phyloP scores from a whole-genome alignment of 129 eudicot genomes.

The Apium graveolens region DNA sequence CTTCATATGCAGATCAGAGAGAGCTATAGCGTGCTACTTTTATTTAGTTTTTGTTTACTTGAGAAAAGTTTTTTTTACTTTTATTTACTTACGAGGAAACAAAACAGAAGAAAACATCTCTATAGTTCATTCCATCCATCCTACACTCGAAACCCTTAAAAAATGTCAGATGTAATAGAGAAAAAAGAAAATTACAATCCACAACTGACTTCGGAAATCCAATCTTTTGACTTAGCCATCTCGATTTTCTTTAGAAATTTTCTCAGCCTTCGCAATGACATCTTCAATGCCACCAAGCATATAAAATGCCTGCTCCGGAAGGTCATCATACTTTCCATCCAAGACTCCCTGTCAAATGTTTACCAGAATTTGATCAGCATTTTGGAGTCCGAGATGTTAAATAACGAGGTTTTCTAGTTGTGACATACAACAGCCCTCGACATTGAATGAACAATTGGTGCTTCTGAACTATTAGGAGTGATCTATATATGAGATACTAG shows the following conservation, averaged over 20 bases:
- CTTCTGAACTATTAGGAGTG: too few species aligned
- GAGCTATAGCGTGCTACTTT: not conserved
- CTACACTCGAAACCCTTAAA: not conserved
- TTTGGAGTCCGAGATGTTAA: not conserved
- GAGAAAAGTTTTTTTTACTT: not conserved
- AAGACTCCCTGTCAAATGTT: conserved; percentile 54
- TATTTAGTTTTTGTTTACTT: not conserved
- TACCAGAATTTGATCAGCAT: not conserved
- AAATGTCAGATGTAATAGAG: not conserved
- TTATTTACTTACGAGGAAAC: not conserved
- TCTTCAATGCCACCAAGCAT: conserved; percentile 98
- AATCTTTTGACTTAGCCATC: conserved; percentile 11
- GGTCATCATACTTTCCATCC: conserved; percentile 91
- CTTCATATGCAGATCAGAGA: not conserved
- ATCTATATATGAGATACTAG: too few species aligned
- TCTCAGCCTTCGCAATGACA: conserved; percentile 88
- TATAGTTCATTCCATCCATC: conserved; percentile 13
- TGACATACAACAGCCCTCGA: too few species aligned
- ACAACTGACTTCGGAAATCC: not conserved
- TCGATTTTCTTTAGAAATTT: conserved; percentile 62
- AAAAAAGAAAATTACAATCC: not conserved
- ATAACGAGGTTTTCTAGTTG: not conserved
- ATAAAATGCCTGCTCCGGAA: conserved; percentile 79
- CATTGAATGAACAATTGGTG: too few species aligned
- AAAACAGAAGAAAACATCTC: conserved; percentile 8